These are phyloP conservation scores for Candida tallmaniae DNA, from an alignment of 805 yeast species.

Conservation along the genomic window DNA sequence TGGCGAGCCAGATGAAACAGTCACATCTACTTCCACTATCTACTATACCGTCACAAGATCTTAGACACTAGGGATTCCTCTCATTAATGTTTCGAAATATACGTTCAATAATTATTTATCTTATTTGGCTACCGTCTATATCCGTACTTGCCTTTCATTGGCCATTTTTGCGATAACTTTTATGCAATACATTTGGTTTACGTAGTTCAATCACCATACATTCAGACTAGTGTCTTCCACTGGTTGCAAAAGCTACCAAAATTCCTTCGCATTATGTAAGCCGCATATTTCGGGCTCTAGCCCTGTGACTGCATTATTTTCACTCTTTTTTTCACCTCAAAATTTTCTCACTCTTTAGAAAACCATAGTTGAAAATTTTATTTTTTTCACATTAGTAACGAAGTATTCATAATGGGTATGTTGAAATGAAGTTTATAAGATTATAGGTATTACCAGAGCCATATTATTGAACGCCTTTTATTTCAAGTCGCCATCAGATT, in stretches of 20 bases:
- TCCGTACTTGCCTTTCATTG: no score
- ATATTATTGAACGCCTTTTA: no score
- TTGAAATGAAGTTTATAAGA: conserved; percentile 2
- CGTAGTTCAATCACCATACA: no score
- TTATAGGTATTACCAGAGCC: no score
- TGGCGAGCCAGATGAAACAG: conserved; percentile 27
- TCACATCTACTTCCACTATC: conserved; percentile 35
- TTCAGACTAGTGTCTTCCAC: no score
- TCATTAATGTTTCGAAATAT: not conserved
- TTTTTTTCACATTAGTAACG: conserved; percentile 8
- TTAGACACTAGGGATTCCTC: conserved; percentile 9
- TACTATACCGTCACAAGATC: conserved; percentile 28
- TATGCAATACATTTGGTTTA: no score
- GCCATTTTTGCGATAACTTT: no score
- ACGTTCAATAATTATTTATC: not conserved
- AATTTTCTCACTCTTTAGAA: not conserved
- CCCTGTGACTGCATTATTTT: conserved; percentile 10
- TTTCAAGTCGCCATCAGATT: no score
- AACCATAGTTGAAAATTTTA: conserved; percentile 5
- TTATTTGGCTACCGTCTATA: no score
- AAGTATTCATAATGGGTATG: conserved; percentile 15
- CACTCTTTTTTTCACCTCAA: not conserved
- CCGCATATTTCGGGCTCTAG: conserved; percentile 8
- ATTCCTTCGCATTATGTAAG: conserved; percentile 9
- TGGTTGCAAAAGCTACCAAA: conserved; percentile 29